These are phyloP conservation scores for Cladosporium phlei DNA, from an alignment of 2,329 filamentous ascomycete genomes.

Conservation along the genomic window DNA sequence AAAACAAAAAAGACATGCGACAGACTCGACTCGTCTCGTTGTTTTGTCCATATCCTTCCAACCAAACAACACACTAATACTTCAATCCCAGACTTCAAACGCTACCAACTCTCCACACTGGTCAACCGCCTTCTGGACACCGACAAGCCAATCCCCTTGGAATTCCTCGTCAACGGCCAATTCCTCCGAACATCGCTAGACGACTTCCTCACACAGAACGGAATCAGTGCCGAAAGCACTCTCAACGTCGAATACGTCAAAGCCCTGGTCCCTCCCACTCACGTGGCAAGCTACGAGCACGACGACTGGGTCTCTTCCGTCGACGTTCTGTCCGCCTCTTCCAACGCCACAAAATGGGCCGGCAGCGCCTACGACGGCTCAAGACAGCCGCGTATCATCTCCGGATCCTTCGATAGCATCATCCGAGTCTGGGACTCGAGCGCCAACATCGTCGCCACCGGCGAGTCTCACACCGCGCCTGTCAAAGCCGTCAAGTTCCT, in stretches of 20 bases:
- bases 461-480: slow-evolving; percentile 66
- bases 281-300: slow-evolving; percentile 89
- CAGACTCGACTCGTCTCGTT: background rate
- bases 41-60: background rate
- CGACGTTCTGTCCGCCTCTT: slow-evolving; percentile 69
- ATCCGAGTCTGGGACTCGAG: slow-evolving; percentile 86
- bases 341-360: slow-evolving; percentile 54
- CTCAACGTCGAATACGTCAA: slow-evolving; percentile 89
- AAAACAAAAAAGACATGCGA: background rate
- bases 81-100: slow-evolving; percentile 43
- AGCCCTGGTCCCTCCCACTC: slow-evolving; percentile 80
- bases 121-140: slow-evolving; percentile 58
- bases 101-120: slow-evolving; percentile 58
- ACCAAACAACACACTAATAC: slow-evolving; percentile 9
- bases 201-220: slow-evolving; percentile 80
- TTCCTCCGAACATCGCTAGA: slow-evolving; percentile 86
- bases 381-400: slow-evolving; percentile 69
- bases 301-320: slow-evolving; percentile 94
- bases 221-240: slow-evolving; percentile 82
- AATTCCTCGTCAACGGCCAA: slow-evolving; percentile 91
- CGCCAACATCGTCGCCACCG: slow-evolving; percentile 76
- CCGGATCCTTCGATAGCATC: slow-evolving; percentile 87
- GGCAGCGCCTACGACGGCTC: slow-evolving; percentile 39
- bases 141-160: slow-evolving; percentile 69
- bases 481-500: slow-evolving; percentile 82